phyloP scores from a whole-genome alignment of 345 rosid genomes.

The Moricandia moricandioides region DNA sequence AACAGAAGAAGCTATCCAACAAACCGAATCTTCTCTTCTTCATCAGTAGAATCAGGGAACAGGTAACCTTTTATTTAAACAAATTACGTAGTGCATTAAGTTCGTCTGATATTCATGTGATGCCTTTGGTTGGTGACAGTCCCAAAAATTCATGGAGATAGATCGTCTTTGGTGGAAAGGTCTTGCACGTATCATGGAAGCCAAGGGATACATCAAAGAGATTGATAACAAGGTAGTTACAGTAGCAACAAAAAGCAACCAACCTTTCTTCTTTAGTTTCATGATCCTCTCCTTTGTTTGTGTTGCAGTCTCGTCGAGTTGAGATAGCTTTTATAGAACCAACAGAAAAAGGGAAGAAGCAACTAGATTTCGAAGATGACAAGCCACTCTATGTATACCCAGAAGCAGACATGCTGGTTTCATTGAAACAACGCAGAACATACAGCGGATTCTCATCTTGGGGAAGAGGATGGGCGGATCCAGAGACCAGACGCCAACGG shows the following conservation, averaged over 20 bases:
- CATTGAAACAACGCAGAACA: slow-evolving; percentile 36
- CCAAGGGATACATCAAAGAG: slow-evolving; percentile 66
- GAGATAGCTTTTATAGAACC: slow-evolving; percentile 63
- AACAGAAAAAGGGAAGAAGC: slow-evolving; percentile 57
- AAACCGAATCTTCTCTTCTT: slow-evolving; percentile 61
- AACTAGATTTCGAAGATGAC: slow-evolving; percentile 41
- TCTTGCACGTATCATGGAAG: slow-evolving; percentile 78
- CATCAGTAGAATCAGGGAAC: slow-evolving; percentile 65
- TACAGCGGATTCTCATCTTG: slow-evolving; percentile 60
- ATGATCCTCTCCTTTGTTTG: neutral
- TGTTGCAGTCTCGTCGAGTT: slow-evolving; percentile 62
- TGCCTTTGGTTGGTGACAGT: slow-evolving; percentile 44
- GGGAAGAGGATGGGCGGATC: slow-evolving; percentile 96
- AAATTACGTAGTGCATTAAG: slow-evolving; percentile 8
- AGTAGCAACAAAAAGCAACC: neutral
- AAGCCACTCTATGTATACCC: slow-evolving; percentile 52
- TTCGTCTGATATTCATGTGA: slow-evolving; percentile 19
- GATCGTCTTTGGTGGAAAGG: slow-evolving; percentile 87
- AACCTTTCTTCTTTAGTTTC: neutral
- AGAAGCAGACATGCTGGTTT: slow-evolving; percentile 81
- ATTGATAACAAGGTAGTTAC: slow-evolving; percentile 53
- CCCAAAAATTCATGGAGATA: slow-evolving; percentile 48
- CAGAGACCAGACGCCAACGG: slow-evolving; percentile 68
- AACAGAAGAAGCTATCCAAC: slow-evolving; percentile 30
- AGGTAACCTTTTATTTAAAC: slow-evolving; percentile 37